A percentile compares a stretch with the other conserved stretches of the same genome.
Conservation (phyloP, 176 grass and related monocot species). For the Typha latifolia region DNA sequence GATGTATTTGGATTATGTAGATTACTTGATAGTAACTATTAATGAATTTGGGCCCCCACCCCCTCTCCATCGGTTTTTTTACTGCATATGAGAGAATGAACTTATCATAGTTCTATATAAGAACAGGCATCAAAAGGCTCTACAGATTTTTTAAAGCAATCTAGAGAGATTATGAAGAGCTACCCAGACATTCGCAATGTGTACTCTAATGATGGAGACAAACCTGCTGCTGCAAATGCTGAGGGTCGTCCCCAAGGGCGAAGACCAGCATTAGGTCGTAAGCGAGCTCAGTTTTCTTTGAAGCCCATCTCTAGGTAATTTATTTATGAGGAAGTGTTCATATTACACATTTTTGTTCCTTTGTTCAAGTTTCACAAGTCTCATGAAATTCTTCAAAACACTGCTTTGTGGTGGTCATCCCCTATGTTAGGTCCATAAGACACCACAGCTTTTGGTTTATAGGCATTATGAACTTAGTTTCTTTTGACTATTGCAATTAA, state of each 20-base stretch:
- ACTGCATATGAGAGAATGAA: neutral
- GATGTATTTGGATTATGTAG: too few species aligned
- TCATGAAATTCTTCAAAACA: neutral
- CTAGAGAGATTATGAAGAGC: constrained; percentile 17
- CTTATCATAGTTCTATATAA: neutral
- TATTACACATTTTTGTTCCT: neutral
- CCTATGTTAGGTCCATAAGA: too few species aligned
- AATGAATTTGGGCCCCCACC: too few species aligned
- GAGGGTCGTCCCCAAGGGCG: constrained; percentile 25
- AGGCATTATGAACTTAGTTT: too few species aligned
- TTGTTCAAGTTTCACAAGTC: neutral
- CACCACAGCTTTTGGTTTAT: too few species aligned
- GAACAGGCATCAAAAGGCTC: constrained; percentile 14
- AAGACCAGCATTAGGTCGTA: constrained; percentile 29
- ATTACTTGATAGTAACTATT: too few species aligned
- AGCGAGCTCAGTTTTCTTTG: constrained; percentile 30
- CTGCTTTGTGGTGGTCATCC: too few species aligned
- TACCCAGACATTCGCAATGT: constrained; percentile 8
- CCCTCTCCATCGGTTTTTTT: too few species aligned
- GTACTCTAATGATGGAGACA: constrained; percentile 15
- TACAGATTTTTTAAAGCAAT: constrained; percentile 29
- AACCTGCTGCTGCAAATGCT: neutral
- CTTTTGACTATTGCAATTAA: too few species aligned
- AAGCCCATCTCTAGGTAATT: constrained; percentile 19
- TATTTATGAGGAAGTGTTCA: neutral